Evolutionary conservation across 2,329 filamentous ascomycete genomes (phyloP), one percentile per base, ranked within the genome.

Genomic region (Phaeoacremonium minimum): DNA sequence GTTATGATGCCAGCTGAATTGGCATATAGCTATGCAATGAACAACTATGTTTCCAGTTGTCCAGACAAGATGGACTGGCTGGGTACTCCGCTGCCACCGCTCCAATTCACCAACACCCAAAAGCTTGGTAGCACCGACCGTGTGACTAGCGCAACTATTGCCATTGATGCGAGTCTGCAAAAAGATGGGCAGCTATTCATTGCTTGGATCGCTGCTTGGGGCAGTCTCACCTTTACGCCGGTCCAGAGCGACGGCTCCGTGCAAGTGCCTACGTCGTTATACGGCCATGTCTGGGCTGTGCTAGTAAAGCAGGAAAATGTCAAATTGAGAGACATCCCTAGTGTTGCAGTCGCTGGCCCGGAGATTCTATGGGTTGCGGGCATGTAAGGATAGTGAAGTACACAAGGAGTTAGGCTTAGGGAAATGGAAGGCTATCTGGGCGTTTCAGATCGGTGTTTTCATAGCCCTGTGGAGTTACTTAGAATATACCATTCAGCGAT

Each of bases 141-240:
- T 31, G 17, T 40, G 15, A 44, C 35, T 12, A 47, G 33, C 19
- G 43, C 57, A 11, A 48, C 42, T 8, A 35, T 61, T 20, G 36
- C 48, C 31, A 37, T 51, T 9, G 44, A n/a, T n/a, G 36, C 18
- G 12, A 40, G 32, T 6, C 18, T 30, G 15, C 38, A 38, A 18
- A 30, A 39, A 18, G 36, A 39, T 5, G 46, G 42, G 0, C 43
- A 49, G 6, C 45, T 50, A 18, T 63, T 46, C 34, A 36, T 62
- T 4, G 61, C 60, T 4, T 64, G 60, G 60, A 49, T 63, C 13
- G 60, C 60, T 1, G 40, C 56, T 11, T 64, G 56, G 55, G 61
- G 60, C 16, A 46, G 43, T 7, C 35, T 61, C 11, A 37, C 52
- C 46, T 63, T 55, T 38, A 54, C 54, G 0, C 37, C 44, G 7